Base-by-base conservation (phyloP, 192 early-diverging fungal genomes). In the Spinellus fusiger region DNA sequence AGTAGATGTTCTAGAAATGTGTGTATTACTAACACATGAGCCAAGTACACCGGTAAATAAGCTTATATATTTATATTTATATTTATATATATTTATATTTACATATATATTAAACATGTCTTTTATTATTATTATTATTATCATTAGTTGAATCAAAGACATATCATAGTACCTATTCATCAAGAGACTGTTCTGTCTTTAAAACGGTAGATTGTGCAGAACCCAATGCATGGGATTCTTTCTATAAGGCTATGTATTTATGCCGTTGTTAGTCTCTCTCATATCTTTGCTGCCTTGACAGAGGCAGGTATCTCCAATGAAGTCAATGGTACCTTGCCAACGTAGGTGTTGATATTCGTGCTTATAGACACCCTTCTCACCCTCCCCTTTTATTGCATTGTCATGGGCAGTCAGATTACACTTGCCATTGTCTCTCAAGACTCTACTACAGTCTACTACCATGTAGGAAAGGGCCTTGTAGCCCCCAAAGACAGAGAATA, bases 401-500 rank as follows among this genome's bases (percentile, higher is more conserved):
- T 7, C 22, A 8, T 20, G 25, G 15, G 29, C n/a, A 64, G 62
- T 7, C 54, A 56, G 49, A 44, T 55, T n/a, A 64, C 62, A 23
- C 26, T 64, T 9, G 62, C 62, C 25, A 64, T 64, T 49, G 54
- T 56, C 27, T 44, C 38, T 44, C 33, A 29, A 27, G 62, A 64
- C 29, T 56, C 62, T 5, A 64, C 62, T 13, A 20, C 54, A 1
- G 27, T 64, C 16, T 64, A 64, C 56, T 64, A 64, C 25, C 62
- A 64, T 49, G 28, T 64, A 38, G 12, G 15, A 33, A 48, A 34
- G 15, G 62, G 62, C 22, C 46, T 64, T 1, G 20, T 25, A 4
- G 16, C 25, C 34, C 54, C 54, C 29, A 35, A 52, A 6, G 25
- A 64, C 54, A 54, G 37, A 44, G 46, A 28, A 32, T 60, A 25